Evolutionary conservation across 768 basidiomycete species (phyloP).

Genomic region (Russula vinacea): DNA sequence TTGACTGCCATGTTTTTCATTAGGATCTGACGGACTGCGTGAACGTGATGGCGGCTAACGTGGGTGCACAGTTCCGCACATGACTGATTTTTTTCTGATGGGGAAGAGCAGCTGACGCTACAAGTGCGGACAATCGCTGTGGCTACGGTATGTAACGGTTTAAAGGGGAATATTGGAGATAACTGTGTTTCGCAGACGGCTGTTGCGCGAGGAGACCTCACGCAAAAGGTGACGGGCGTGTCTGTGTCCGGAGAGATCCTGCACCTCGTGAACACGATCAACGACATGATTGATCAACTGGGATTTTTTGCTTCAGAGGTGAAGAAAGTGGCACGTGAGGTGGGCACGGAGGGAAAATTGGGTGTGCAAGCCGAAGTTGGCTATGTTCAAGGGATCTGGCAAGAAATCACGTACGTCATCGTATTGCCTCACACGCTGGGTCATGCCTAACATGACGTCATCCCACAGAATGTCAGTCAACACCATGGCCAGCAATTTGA

Average conservation of each 20-base stretch:
- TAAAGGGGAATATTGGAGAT: conserved; percentile 3
- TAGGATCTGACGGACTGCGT: conserved; percentile 90
- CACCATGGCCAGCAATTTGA: conserved; percentile 94
- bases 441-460: conserved; percentile 17
- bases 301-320: conserved; percentile 75
- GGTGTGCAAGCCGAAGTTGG: conserved; percentile 97
- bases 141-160: conserved; percentile 62
- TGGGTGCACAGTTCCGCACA: conserved; percentile 37
- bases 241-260: conserved; percentile 94
- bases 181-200: conserved; percentile 55
- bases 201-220: conserved; percentile 90
- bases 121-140: conserved; percentile 94
- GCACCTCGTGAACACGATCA: conserved; percentile 96
- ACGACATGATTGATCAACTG: conserved; percentile 73
- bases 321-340: conserved; percentile 94
- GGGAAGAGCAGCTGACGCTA: conserved; percentile 61
- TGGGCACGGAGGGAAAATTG: conserved; percentile 97
- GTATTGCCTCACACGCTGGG: neutral
- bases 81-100: conserved; percentile 1
- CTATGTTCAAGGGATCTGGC: conserved; percentile 97
- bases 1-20: neutral
- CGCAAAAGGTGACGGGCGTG: conserved; percentile 88
- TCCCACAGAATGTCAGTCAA: conserved; percentile 81
- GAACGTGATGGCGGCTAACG: conserved; percentile 93
- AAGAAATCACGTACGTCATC: conserved; percentile 86